A percentile compares a stretch with the other conserved stretches of the same genome.
Evolutionary conservation across 192 early-diverging fungal species (phyloP).

Genomic region (Haplosporangium gracile): DNA sequence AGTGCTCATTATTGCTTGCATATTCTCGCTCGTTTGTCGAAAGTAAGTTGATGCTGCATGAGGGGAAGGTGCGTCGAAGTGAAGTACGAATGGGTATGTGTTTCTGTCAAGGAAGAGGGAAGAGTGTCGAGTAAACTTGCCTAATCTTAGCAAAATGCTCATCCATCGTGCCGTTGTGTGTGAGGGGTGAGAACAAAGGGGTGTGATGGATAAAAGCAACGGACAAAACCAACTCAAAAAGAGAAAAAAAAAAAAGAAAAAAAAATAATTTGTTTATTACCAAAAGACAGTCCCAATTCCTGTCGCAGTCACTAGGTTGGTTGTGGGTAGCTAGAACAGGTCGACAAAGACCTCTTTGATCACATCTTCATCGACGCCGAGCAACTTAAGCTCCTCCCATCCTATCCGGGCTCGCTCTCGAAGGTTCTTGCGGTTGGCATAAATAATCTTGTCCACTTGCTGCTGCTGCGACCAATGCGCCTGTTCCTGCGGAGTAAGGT

Average conservation of each 20-base stretch:
- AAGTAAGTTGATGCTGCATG: too few relatives aligned
- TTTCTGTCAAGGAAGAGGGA: neutral
- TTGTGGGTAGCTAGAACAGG: neutral
- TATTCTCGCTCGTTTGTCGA: neutral
- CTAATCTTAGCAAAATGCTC: slow-evolving; percentile 70
- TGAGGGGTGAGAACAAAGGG: neutral
- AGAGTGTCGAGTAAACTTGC: slow-evolving; percentile 2
- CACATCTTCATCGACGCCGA: slow-evolving; percentile 40
- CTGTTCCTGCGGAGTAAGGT: slow-evolving; percentile 2
- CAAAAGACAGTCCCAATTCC: neutral
- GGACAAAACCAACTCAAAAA: neutral
- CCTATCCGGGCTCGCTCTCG: slow-evolving; percentile 32
- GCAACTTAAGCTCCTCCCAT: slow-evolving; percentile 41
- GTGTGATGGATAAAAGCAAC: slow-evolving; percentile 1
- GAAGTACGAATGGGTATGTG: neutral
- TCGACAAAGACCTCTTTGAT: slow-evolving; percentile 28
- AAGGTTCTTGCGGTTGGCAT: slow-evolving; percentile 39
- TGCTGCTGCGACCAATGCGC: slow-evolving; percentile 27
- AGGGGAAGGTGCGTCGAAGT: too few relatives aligned
- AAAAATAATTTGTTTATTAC: slow-evolving; percentile 8
- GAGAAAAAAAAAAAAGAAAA: neutral
- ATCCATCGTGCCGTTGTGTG: slow-evolving; percentile 58
- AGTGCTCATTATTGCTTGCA: neutral
- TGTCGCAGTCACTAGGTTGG: neutral
- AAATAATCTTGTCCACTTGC: slow-evolving; percentile 33